Evolutionary conservation across 1,139 yeast species (phyloP), one percentile per base, ranked within the genome.

Genomic region (Suhomyces maxii): DNA sequence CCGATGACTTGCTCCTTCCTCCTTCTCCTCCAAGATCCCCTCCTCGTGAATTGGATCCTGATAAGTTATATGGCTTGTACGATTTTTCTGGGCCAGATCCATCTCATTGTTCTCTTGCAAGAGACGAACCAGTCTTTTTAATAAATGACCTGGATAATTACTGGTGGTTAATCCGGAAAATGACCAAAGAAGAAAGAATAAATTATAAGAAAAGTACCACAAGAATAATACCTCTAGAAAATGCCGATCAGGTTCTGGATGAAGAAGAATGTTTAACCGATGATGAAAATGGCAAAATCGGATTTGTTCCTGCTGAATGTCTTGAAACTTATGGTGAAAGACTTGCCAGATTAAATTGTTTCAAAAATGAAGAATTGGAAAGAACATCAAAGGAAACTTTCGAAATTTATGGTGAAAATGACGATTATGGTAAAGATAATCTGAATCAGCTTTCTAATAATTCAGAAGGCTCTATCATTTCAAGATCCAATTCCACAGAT

Each of bases 231-330:
- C 41, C 7, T 9, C 3, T 13, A 33, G 25, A 36, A 14, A 9
- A 33, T 8, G 36, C 35, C 37, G 8, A 31, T 4, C 37, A 32
- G 4, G 39, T 25, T 10, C 35, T 26, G 12, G 41, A 42, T 12
- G 46, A 44, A 7, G 57, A 54, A 26, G 59, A 56, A 30, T 64
- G 61, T n/a, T 32, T 39, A 8, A 49, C 65, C 11, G 76, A 69
- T 42, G 73, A 65, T n/a, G 89, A 86, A 62, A 83, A 79, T 57
- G 65, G 77, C 1, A 82, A 81, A 58, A 79, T 90, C 45, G 99
- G 98, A 3, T 95, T 91, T 69, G 95, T 95, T 1, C 99, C 99
- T 1, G 98, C 98, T 1, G 99, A 93, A 64, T 85, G 95, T 53
- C 72, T 93, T 39, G 99, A 93, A 65, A 89, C 97, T 0, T 90